Evolutionary conservation across 345 rosid genomes (phyloP).

Genomic region (Eucalyptus shirleyi): DNA sequence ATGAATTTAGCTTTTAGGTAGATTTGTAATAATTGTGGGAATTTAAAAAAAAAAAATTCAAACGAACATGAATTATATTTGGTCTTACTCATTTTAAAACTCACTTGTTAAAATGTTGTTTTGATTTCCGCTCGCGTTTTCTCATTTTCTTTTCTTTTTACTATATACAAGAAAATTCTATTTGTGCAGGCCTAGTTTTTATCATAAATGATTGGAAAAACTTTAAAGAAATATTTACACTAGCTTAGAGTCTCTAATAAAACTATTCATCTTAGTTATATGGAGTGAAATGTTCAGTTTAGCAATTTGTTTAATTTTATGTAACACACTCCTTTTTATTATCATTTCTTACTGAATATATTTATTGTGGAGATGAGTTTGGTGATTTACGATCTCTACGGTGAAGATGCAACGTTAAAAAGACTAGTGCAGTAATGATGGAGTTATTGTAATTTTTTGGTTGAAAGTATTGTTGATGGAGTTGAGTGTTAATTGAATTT

Average conservation of each 20-base stretch:
- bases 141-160: not conserved
- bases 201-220: not conserved
- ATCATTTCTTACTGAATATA: not conserved
- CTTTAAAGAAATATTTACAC: no score
- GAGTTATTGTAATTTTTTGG: no score
- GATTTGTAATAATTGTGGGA: not conserved
- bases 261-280: not conserved
- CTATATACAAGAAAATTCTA: not conserved
- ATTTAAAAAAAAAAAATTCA: not conserved
- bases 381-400: no score
- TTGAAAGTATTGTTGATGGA: not conserved
- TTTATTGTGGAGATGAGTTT: no score
- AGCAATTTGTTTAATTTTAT: no score
- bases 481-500: not conserved
- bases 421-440: fast-evolving
- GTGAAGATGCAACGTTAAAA: no score
- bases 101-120: not conserved
- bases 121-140: fast-evolving
- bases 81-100: not conserved
- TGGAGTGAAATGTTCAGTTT: not conserved
- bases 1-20: not conserved
- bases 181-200: not conserved
- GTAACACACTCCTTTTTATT: not conserved
- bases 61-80: no score
- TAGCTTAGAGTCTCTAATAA: not conserved